Conservation (phyloP, 768 basidiomycete genomes). For the Boletus sp. region DNA sequence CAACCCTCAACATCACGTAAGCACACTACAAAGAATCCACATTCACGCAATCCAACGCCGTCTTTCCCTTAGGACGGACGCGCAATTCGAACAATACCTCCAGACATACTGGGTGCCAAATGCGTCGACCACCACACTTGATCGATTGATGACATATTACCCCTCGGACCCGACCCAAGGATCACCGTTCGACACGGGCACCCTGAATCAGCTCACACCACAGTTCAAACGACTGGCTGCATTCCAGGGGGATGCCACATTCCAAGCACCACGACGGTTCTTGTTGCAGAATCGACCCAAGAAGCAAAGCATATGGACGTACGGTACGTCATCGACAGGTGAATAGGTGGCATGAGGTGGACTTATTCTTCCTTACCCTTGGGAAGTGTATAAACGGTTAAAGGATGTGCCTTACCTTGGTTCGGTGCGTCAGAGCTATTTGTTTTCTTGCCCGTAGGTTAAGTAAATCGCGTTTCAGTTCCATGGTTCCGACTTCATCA, state of each 20-base stretch:
- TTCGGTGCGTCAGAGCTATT: constrained; percentile 26
- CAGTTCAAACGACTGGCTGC: too few relatives aligned
- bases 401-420: too few relatives aligned
- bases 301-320: constrained; percentile 40
- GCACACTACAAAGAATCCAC: constrained; percentile 2
- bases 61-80: constrained; percentile 16
- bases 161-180: too few relatives aligned
- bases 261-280: constrained; percentile 49
- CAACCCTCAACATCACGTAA: constrained; percentile 52
- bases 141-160: too few relatives aligned
- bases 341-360: too few relatives aligned
- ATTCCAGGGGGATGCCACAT: too few relatives aligned
- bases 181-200: too few relatives aligned
- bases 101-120: constrained; percentile 31
- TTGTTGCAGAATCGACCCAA: constrained; percentile 38
- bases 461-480: constrained; percentile 18
- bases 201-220: too few relatives aligned
- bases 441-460: not conserved
- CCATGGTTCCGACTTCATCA: constrained; percentile 41
- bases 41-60: not conserved
- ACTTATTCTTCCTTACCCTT: not conserved
- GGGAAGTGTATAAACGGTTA: constrained; percentile 40
- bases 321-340: constrained; percentile 9
- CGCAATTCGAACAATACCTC: too few relatives aligned
- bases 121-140: constrained; percentile 20